Conservation (phyloP, 2,329 filamentous ascomycete species). For the Leptographium flavum region DNA sequence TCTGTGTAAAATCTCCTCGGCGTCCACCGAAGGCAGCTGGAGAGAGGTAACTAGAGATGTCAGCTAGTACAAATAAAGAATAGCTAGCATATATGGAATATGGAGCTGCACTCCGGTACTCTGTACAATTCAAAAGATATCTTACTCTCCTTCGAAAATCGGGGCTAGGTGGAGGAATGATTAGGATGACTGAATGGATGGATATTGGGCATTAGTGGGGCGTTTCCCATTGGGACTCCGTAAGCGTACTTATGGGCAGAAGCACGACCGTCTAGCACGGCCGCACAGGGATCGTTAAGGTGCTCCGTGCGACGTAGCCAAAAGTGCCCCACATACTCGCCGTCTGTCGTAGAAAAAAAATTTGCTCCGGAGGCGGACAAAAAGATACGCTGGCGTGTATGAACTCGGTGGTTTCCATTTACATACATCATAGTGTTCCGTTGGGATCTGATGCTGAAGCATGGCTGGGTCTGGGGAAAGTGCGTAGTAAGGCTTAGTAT, state of each 20-base stretch:
- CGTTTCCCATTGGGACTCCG: too few relatives aligned
- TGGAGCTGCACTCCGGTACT: too few relatives aligned
- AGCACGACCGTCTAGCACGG: neutral
- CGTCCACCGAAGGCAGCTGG: neutral
- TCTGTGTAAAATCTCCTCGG: neutral
- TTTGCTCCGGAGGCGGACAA: too few relatives aligned
- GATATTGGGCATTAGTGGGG: neutral
- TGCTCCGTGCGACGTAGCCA: neutral
- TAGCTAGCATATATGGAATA: neutral
- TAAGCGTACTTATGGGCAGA: neutral
- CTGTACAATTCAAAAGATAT: too few relatives aligned
- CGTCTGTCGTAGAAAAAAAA: too few relatives aligned
- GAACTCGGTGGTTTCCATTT: neutral
- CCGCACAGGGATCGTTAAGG: neutral
- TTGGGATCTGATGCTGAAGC: neutral
- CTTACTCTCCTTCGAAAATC: too few relatives aligned
- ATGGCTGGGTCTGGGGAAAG: neutral
- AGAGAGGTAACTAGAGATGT: neutral
- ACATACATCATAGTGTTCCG: too few relatives aligned
- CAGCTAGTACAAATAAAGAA: neutral
- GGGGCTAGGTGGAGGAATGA: neutral
- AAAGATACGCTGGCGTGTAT: too few relatives aligned
- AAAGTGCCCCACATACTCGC: neutral
- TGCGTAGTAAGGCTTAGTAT: neutral
- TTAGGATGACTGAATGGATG: neutral